Evolutionary conservation across 495 filamentous ascomycete species (phyloP).

Genomic region (Xylaria sp.): DNA sequence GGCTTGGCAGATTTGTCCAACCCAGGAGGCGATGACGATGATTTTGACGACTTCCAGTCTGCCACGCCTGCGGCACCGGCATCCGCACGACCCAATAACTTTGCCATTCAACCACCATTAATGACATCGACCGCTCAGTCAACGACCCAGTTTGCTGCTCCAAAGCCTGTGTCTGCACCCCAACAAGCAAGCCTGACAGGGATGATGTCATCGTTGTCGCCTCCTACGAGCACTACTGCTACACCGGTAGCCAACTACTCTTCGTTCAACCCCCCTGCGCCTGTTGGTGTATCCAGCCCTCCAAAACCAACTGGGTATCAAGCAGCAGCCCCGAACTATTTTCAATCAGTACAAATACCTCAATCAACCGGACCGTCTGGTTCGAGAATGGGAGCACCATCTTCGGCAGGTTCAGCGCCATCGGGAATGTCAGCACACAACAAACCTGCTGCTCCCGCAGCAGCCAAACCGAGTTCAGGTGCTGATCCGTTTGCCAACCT

Average conservation of each 20-base stretch:
- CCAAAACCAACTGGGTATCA: constrained; percentile 75
- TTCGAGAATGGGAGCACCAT: constrained; percentile 34
- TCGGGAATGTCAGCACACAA: constrained; percentile 44
- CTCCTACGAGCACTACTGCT: constrained; percentile 64
- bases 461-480: constrained; percentile 61
- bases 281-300: constrained; percentile 48
- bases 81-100: constrained; percentile 46
- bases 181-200: constrained; percentile 80
- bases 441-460: constrained; percentile 49
- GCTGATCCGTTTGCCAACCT: constrained; percentile 89
- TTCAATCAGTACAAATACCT: constrained; percentile 73
- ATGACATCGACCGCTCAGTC: constrained; percentile 71
- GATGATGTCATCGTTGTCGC: constrained; percentile 83
- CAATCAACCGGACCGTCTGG: constrained; percentile 44
- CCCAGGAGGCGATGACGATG: constrained; percentile 75
- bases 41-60: constrained; percentile 99
- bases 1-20: constrained; percentile 62
- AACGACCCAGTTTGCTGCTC: constrained; percentile 75
- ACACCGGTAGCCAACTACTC: constrained; percentile 62
- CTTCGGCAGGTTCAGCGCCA: constrained; percentile 35
- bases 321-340: constrained; percentile 88
- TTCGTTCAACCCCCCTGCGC: constrained; percentile 58
- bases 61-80: constrained; percentile 66
- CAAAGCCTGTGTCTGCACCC: constrained; percentile 80
- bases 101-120: constrained; percentile 61